Conservation (phyloP, 306 rosid species). For the Lagenaria siceraria region DNA sequence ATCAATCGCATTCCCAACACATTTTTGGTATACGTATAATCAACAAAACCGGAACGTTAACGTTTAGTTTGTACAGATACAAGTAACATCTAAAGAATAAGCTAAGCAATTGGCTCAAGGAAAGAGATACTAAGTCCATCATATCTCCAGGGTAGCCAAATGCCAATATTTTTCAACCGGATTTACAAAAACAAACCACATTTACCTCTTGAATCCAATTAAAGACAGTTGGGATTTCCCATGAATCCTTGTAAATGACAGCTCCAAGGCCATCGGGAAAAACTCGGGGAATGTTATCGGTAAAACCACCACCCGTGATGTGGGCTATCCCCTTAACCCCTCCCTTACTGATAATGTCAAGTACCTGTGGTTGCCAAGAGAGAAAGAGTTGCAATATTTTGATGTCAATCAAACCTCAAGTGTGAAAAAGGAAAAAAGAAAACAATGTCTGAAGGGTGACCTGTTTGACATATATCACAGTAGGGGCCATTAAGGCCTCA, state of each 20-base stretch:
- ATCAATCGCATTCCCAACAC: too few species aligned
- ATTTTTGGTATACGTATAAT: background rate
- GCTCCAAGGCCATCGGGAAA: conserved; percentile 85
- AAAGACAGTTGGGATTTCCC: conserved; percentile 67
- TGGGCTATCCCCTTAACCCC: conserved; percentile 88
- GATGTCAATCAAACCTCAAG: background rate
- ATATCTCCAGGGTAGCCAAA: background rate
- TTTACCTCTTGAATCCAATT: conserved; percentile 93
- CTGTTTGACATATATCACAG: conserved; percentile 82
- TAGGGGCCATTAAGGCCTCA: conserved; percentile 86
- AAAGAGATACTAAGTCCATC: background rate
- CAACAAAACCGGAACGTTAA: background rate
- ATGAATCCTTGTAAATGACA: conserved; percentile 39
- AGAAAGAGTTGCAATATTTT: background rate
- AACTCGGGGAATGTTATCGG: conserved; percentile 83
- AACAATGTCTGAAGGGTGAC: conserved; percentile 18
- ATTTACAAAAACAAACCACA: background rate
- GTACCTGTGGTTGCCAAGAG: conserved; percentile 38
- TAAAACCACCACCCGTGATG: conserved; percentile 88
- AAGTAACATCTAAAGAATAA: background rate
- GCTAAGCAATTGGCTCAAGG: background rate
- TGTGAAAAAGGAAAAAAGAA: background rate
- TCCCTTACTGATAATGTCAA: conserved; percentile 61
- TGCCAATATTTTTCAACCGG: background rate
- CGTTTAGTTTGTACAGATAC: background rate